These are phyloP conservation scores for Cladobotryum mycophilum DNA, from an alignment of 2,329 filamentous ascomycete species.

Conservation along the genomic window DNA sequence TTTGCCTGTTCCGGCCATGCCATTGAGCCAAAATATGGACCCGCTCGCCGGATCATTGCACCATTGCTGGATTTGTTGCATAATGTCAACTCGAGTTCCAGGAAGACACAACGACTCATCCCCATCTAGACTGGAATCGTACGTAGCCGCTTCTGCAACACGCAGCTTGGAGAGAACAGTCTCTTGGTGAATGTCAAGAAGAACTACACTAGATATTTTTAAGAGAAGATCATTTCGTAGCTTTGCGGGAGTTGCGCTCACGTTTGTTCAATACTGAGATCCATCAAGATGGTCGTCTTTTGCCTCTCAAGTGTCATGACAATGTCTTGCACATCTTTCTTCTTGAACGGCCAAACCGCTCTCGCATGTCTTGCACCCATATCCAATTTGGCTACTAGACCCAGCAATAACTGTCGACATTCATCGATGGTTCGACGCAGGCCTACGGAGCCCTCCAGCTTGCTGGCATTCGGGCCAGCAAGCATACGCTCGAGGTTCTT, in stretches of 20 bases:
- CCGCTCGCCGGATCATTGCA: slow-evolving; percentile 14
- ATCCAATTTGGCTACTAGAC: slow-evolving; percentile 7
- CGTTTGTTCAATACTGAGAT: slow-evolving; percentile 10
- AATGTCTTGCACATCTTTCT: slow-evolving; percentile 2
- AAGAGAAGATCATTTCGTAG: neutral
- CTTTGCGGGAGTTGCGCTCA: neutral
- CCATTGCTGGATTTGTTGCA: slow-evolving; percentile 22
- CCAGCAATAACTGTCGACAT: neutral
- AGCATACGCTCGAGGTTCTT: slow-evolving; percentile 8
- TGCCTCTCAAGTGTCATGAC: slow-evolving; percentile 4
- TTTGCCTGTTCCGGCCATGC: slow-evolving; percentile 34
- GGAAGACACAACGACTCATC: slow-evolving; percentile 27
- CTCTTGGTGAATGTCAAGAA: slow-evolving; percentile 16
- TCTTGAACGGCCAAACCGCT: slow-evolving; percentile 11
- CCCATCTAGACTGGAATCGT: slow-evolving; percentile 25
- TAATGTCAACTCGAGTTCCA: slow-evolving; percentile 26
- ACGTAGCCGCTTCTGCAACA: slow-evolving; percentile 21
- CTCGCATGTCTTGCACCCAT: slow-evolving; percentile 5
- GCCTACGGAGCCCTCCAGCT: neutral
- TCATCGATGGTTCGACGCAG: slow-evolving; percentile 5
- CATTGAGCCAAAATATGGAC: slow-evolving; percentile 31
- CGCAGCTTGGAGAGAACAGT: slow-evolving; percentile 17
- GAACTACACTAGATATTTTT: neutral
- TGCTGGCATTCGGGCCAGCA: slow-evolving; percentile 4
- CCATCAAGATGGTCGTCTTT: slow-evolving; percentile 1